Evolutionary conservation across 805 yeast species (phyloP), one percentile per base, ranked within the genome.

Genomic region (Deakozyma indianensis): DNA sequence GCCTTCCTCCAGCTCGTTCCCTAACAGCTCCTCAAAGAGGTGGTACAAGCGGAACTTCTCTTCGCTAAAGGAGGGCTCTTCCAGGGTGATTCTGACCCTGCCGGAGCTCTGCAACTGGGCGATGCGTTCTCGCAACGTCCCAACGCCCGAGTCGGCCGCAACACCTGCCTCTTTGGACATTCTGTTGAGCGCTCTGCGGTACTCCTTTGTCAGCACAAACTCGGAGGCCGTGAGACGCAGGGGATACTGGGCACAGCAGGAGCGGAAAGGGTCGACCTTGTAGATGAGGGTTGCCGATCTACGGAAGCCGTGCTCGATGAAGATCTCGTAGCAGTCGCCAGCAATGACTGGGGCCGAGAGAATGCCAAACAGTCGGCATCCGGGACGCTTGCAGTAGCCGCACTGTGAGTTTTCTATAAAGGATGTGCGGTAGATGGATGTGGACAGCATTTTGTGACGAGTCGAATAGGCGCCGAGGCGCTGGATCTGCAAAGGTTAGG

Each of bases 231-330:
- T 66, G 0, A 94, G 78, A 45, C 96, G 60, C 16, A 87, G 83
- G 0, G 95, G 80, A 58, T 76, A 84, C 59, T 78, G 70, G 20
- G 88, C 69, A 54, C 96, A 87, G 57, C 96, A 87, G 38, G 76
- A 75, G 35, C 87, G 61, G 24, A 81, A 56, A 49, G 76, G 60
- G 57, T 88, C 95, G 0, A 83, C 77, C 54, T 70, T 73, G 56
- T 76, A 83, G 4, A 81, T 49, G 51, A 75, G 82, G 1, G 62
- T 58, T 0, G 96, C 96, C 25, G 92, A 81, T 45, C 96, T 66
- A 58, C 94, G 73, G 56, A 74, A 86, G 1, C 95, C 95, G 52
- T 69, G 64, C 53, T 85, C 78, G 53, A 88, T 75, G 51, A 83
- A 32, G 11, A 20, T 32, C 38, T 32, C 38, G 18, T 32, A 32